phyloP scores from a whole-genome alignment of 2,329 filamentous ascomycete species.

The Diaporthe ampelina region DNA sequence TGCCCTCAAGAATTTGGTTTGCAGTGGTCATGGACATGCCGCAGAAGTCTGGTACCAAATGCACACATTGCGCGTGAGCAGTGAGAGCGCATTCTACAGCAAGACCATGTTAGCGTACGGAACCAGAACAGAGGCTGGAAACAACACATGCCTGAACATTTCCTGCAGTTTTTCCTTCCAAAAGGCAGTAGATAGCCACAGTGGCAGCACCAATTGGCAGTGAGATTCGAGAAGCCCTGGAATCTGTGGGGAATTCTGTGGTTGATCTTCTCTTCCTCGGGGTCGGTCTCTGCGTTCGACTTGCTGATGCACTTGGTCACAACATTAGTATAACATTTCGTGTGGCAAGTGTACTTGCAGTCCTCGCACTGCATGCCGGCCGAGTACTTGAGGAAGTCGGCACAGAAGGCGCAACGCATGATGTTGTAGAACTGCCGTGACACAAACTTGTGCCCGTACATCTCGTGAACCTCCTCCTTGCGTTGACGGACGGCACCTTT shows the following conservation, averaged over 20 bases:
- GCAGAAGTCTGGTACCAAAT: slow-evolving; percentile 98
- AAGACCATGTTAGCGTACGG: background rate
- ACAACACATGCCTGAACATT: slow-evolving; percentile 72
- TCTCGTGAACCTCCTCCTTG: slow-evolving; percentile 98
- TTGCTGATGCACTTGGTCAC: slow-evolving; percentile 99
- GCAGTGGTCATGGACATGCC: slow-evolving; percentile 99
- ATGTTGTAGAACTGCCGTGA: slow-evolving; percentile 99
- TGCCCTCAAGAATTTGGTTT: slow-evolving; percentile 91
- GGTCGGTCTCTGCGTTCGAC: slow-evolving; percentile 97
- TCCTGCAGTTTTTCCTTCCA: slow-evolving; percentile 94
- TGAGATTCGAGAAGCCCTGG: slow-evolving; percentile 96
- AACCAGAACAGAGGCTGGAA: background rate
- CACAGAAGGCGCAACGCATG: slow-evolving; percentile 98
- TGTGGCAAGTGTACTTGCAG: slow-evolving; percentile 99
- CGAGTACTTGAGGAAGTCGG: slow-evolving; percentile 98
- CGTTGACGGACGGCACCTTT: slow-evolving; percentile 97
- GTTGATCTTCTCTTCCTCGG: slow-evolving; percentile 99
- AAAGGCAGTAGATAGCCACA: slow-evolving; percentile 96
- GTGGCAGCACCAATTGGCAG: slow-evolving; percentile 99
- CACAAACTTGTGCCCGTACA: slow-evolving; percentile 99
- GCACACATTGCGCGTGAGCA: slow-evolving; percentile 90
- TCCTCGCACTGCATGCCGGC: slow-evolving; percentile 99
- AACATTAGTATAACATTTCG: slow-evolving; percentile 95
- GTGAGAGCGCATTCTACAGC: slow-evolving; percentile 85
- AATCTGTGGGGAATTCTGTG: slow-evolving; percentile 98